A percentile compares a stretch with the other conserved stretches of the same genome.
These are phyloP conservation scores for Cyclocybe aegerita DNA, from an alignment of 768 basidiomycete species.

Conservation along the genomic window DNA sequence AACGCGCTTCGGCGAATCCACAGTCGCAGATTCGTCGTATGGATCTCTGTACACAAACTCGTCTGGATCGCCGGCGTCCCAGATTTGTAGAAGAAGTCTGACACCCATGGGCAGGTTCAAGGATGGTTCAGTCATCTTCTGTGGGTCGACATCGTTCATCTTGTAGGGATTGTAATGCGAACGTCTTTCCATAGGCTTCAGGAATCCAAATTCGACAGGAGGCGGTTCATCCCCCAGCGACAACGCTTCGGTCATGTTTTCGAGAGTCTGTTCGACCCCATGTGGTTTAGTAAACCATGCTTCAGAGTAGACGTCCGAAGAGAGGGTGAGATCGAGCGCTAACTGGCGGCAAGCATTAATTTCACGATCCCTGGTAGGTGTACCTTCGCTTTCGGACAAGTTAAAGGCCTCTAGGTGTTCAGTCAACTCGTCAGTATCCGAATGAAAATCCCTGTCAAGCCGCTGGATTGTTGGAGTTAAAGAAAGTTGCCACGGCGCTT, in stretches of 20 bases:
- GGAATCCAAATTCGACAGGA: slow-evolving; percentile 59
- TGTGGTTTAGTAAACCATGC: slow-evolving; percentile 32
- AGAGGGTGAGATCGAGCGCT: slow-evolving; percentile 60
- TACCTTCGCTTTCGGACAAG: slow-evolving; percentile 34
- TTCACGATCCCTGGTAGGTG: slow-evolving; percentile 37
- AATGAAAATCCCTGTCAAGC: slow-evolving; percentile 37
- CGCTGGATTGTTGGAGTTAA: slow-evolving; percentile 44
- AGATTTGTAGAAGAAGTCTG: slow-evolving; percentile 64
- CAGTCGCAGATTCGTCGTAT: slow-evolving; percentile 33
- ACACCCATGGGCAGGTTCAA: slow-evolving; percentile 48
- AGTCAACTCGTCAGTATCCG: slow-evolving; percentile 30
- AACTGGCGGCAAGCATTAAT: slow-evolving; percentile 62
- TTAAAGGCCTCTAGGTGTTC: slow-evolving; percentile 45
- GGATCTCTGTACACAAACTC: slow-evolving; percentile 55
- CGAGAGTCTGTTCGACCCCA: slow-evolving; percentile 35
- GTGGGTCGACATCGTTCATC: slow-evolving; percentile 14
- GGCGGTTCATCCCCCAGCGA: slow-evolving; percentile 57
- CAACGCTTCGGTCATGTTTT: slow-evolving; percentile 59
- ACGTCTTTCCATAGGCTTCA: slow-evolving; percentile 46
- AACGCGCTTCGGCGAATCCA: not conserved
- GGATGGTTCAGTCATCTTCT: not conserved
- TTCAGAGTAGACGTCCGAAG: slow-evolving; percentile 55
- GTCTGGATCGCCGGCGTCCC: slow-evolving; percentile 59
- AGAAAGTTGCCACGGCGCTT: slow-evolving; percentile 54
- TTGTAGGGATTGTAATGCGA: slow-evolving; percentile 13